phyloP scores from a whole-genome alignment of 1,284 basidiomycete species.

The Omphalotus olearius region DNA sequence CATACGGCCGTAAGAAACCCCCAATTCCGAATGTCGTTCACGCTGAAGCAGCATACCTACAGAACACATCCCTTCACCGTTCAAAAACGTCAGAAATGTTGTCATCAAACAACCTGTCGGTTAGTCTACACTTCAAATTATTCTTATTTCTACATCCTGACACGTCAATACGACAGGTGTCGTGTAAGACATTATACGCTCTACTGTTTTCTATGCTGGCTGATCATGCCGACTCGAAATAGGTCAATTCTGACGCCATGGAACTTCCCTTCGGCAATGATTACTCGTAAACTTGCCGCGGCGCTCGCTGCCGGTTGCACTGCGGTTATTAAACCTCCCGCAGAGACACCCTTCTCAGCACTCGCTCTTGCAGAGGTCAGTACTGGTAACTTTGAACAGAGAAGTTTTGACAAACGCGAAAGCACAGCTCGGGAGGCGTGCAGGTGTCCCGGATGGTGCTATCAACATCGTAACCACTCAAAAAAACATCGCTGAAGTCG shows the following conservation, averaged over 20 bases:
- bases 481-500: constrained; percentile 78
- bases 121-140: constrained; percentile 26
- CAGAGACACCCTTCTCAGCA: constrained; percentile 94
- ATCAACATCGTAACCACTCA: constrained; percentile 91
- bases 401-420: background rate
- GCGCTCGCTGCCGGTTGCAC: constrained; percentile 96
- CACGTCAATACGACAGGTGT: constrained; percentile 37
- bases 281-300: constrained; percentile 84
- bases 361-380: constrained; percentile 81
- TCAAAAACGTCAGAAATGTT: constrained; percentile 75
- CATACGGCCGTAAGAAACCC: constrained; percentile 61
- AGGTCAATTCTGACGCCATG: constrained; percentile 80
- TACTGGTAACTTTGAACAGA: background rate
- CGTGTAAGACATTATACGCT: constrained; percentile 37
- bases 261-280: constrained; percentile 97
- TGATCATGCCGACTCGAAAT: background rate
- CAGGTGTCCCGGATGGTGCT: constrained; percentile 92
- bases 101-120: constrained; percentile 96
- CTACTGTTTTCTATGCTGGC: no score
- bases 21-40: background rate
- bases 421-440: constrained; percentile 71
- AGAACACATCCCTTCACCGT: constrained; percentile 82
- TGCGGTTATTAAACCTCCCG: constrained; percentile 90
- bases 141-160: constrained; percentile 1
- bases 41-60: constrained; percentile 10